phyloP scores from a whole-genome alignment of 1,139 yeast genomes.

The Yamadazyma songkhlaensis region DNA sequence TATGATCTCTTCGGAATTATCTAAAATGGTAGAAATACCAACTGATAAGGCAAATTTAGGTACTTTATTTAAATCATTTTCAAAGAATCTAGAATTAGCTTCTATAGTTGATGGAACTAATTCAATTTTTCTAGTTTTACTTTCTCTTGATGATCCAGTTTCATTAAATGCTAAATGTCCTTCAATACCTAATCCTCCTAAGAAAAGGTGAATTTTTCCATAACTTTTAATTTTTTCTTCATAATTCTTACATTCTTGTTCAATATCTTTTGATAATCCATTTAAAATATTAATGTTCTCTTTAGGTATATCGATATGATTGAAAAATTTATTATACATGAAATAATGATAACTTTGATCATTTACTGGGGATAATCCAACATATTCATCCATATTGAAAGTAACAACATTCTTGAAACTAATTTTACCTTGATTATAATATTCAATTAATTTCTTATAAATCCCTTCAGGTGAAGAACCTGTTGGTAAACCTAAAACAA shows the following conservation, averaged over 20 bases:
- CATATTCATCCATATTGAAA: conserved; percentile 64
- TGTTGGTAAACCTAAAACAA: conserved; percentile 62
- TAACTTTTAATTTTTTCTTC: conserved; percentile 48
- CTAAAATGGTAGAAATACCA: conserved; percentile 62
- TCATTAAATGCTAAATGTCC: conserved; percentile 68
- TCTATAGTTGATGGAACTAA: conserved; percentile 52
- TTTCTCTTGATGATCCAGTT: conserved; percentile 49
- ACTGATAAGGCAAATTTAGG: conserved; percentile 56
- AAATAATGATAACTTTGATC: conserved; percentile 60
- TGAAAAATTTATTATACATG: conserved; percentile 58
- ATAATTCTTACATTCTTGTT: conserved; percentile 47
- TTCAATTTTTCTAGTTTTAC: conserved; percentile 47
- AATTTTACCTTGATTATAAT: conserved; percentile 43
- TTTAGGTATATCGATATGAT: conserved; percentile 55
- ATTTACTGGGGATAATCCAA: conserved; percentile 47
- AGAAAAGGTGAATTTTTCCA: conserved; percentile 55
- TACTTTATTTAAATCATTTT: conserved; percentile 44
- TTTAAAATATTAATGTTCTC: conserved; percentile 56
- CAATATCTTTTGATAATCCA: conserved; percentile 48
- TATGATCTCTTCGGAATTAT: conserved; percentile 53
- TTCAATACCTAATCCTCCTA: conserved; percentile 66
- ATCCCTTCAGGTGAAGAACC: conserved; percentile 67
- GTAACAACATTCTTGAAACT: conserved; percentile 56
- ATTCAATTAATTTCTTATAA: conserved; percentile 46
- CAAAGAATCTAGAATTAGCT: conserved; percentile 58